These are phyloP conservation scores for Clarireedia homoeocarpa DNA, from an alignment of 2,329 filamentous ascomycete species.

Conservation along the genomic window DNA sequence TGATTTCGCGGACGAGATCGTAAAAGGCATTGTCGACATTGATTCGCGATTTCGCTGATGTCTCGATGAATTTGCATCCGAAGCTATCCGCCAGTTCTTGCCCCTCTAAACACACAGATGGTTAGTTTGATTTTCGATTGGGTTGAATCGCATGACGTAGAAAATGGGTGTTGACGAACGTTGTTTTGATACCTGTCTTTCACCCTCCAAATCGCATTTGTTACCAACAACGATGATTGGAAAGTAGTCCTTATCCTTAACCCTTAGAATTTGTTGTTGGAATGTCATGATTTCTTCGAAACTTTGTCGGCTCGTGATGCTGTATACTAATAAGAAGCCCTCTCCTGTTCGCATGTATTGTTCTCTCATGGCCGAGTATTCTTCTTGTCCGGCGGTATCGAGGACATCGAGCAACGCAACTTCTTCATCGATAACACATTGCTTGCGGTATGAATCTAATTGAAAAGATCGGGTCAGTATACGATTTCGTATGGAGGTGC, in stretches of 20 bases:
- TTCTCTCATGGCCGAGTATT: constrained; percentile 98
- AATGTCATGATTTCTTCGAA: constrained; percentile 99
- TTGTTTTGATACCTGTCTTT: constrained; percentile 86
- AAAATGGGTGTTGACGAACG: constrained; percentile 47
- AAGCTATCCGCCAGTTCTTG: constrained; percentile 79
- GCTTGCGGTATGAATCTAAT: constrained; percentile 97
- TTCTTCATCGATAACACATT: constrained; percentile 98
- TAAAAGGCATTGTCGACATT: constrained; percentile 99
- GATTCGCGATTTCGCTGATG: constrained; percentile 94
- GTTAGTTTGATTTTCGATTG: background rate
- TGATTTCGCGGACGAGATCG: constrained; percentile 95
- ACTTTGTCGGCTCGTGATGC: constrained; percentile 92
- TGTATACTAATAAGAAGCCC: constrained; percentile 95
- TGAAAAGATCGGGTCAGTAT: background rate
- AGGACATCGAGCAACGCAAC: constrained; percentile 95
- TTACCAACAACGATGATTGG: constrained; percentile 98
- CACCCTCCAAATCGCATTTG: constrained; percentile 95
- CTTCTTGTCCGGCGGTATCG: constrained; percentile 96
- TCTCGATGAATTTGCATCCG: constrained; percentile 98
- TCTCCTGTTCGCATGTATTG: constrained; percentile 99
- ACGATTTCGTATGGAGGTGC: too few relatives aligned
- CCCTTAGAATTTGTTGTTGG: constrained; percentile 94
- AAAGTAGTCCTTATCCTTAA: constrained; percentile 99
- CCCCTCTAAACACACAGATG: constrained; percentile 58
- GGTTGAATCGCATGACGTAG: background rate